These are phyloP conservation scores for Schwanniomyces occidentalis DNA, from an alignment of 805 yeast genomes.

Conservation along the genomic window DNA sequence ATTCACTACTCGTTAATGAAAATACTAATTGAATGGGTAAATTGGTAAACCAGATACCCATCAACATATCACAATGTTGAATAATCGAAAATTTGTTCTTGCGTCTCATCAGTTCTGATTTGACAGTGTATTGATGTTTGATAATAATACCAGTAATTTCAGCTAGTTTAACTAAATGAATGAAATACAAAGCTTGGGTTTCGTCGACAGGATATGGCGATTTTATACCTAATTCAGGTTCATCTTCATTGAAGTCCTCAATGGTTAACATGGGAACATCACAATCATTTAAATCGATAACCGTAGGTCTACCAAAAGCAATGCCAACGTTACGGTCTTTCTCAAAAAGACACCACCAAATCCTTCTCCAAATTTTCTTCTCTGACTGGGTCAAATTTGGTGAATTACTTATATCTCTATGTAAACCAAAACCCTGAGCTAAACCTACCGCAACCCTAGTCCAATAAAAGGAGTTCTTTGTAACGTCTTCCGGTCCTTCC, in stretches of 20 bases:
- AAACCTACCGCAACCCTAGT: slow-evolving; percentile 65
- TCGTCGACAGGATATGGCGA: slow-evolving; percentile 47
- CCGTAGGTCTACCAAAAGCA: slow-evolving; percentile 72
- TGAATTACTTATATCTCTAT: slow-evolving; percentile 51
- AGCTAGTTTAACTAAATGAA: slow-evolving; percentile 63
- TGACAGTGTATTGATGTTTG: slow-evolving; percentile 68
- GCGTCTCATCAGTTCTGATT: slow-evolving; percentile 56
- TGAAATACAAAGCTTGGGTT: slow-evolving; percentile 56
- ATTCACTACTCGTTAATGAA: slow-evolving; percentile 52
- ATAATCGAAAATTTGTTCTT: slow-evolving; percentile 45
- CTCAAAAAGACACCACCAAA: slow-evolving; percentile 77
- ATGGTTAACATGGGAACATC: slow-evolving; percentile 70
- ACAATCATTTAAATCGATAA: slow-evolving; percentile 69
- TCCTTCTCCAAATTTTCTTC: slow-evolving; percentile 57
- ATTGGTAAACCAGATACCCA: slow-evolving; percentile 74
- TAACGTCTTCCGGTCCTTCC: slow-evolving; percentile 71
- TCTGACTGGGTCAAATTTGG: slow-evolving; percentile 38
- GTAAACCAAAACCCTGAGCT: slow-evolving; percentile 78
- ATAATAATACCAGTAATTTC: slow-evolving; percentile 71
- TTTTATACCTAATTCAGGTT: slow-evolving; percentile 24
- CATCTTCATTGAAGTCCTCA: slow-evolving; percentile 64
- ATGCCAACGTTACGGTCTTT: slow-evolving; percentile 70
- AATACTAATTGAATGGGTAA: slow-evolving; percentile 65
- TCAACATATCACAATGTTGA: slow-evolving; percentile 71
- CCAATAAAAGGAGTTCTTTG: slow-evolving; percentile 70